Evolutionary conservation across 768 basidiomycete species (phyloP).

Genomic region (Pholiota molesta): DNA sequence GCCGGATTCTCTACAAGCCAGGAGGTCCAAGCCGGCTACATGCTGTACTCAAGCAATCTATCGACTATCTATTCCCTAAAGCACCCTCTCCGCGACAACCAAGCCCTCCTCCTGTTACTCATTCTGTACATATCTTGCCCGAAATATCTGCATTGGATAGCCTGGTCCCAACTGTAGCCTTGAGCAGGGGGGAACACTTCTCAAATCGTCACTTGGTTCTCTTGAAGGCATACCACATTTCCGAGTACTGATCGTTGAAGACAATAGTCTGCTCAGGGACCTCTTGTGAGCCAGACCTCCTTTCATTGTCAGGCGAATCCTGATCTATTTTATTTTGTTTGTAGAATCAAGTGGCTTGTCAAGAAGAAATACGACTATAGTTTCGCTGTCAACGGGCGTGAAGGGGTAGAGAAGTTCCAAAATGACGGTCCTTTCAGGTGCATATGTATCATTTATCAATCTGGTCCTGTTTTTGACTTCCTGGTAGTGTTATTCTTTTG

Average conservation of each 20-base stretch:
- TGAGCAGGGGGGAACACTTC: conserved; percentile 65
- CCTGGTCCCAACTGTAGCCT: conserved; percentile 47
- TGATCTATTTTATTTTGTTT: conserved; percentile 1
- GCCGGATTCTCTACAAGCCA: conserved; percentile 89
- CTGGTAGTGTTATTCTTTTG: conserved; percentile 73
- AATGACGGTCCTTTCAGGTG: conserved; percentile 88
- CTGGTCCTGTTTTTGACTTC: conserved; percentile 5
- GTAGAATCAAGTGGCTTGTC: conserved; percentile 67
- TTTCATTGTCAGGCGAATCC: background rate
- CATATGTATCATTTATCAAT: conserved; percentile 16
- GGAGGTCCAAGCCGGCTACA: conserved; percentile 80
- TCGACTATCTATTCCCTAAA: conserved; percentile 43
- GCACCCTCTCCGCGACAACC: conserved; percentile 55
- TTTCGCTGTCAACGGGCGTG: conserved; percentile 83
- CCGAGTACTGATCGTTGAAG: conserved; percentile 85
- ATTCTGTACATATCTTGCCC: background rate
- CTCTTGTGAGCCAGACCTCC: conserved; percentile 60
- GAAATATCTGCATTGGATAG: conserved; percentile 30
- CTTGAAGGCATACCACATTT: conserved; percentile 48
- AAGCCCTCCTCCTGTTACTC: conserved; percentile 32
- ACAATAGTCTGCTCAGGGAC: conserved; percentile 83
- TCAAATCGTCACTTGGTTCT: conserved; percentile 67
- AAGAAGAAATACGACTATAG: conserved; percentile 78
- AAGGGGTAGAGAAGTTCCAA: conserved; percentile 78
- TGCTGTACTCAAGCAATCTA: conserved; percentile 61